Evolutionary conservation across 495 filamentous ascomycete genomes (phyloP).

Genomic region (Aspergillus biplanus): DNA sequence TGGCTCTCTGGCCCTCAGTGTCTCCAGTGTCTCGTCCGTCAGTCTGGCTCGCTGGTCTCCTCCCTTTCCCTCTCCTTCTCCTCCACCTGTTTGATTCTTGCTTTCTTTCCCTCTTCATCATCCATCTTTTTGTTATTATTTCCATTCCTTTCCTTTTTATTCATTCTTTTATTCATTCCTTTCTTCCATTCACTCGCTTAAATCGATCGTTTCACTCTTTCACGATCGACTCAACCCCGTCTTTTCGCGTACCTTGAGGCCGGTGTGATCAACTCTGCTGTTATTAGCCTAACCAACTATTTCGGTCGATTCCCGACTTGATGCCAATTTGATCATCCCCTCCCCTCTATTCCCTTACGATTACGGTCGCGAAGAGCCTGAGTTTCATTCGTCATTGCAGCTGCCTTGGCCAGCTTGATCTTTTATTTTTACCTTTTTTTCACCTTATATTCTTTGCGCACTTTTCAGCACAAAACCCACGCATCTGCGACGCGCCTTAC

Average conservation of each 20-base stretch:
- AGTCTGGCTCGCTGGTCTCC: conserved; percentile 17
- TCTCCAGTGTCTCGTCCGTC: conserved; percentile 15
- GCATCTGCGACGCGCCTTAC: conserved; percentile 50
- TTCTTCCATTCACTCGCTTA: conserved; percentile 33
- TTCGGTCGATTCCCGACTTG: conserved; percentile 18
- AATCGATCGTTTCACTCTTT: conserved; percentile 52
- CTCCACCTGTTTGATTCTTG: conserved; percentile 10
- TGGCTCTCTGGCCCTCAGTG: not conserved
- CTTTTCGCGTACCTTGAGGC: conserved; percentile 32
- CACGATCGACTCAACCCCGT: conserved; percentile 38
- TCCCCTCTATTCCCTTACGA: conserved; percentile 9
- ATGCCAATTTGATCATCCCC: conserved; percentile 5
- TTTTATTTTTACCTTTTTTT: not conserved
- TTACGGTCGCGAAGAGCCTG: conserved; percentile 22
- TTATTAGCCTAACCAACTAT: conserved; percentile 20
- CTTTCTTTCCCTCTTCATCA: conserved; percentile 25
- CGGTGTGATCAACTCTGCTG: conserved; percentile 26
- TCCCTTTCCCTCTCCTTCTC: conserved; percentile 28
- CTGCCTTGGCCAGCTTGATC: conserved; percentile 47
- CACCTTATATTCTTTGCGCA: conserved; percentile 30
- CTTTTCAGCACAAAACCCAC: conserved; percentile 27
- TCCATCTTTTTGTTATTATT: conserved; percentile 34
- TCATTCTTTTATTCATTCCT: conserved; percentile 25
- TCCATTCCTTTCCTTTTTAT: conserved; percentile 41
- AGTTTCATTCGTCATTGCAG: conserved; percentile 28